Percentiles rank a stretch among this genome's conserved stretches.
Evolutionary conservation across 2,329 filamentous ascomycete species (phyloP).

Genomic region (Diaporthe citri): DNA sequence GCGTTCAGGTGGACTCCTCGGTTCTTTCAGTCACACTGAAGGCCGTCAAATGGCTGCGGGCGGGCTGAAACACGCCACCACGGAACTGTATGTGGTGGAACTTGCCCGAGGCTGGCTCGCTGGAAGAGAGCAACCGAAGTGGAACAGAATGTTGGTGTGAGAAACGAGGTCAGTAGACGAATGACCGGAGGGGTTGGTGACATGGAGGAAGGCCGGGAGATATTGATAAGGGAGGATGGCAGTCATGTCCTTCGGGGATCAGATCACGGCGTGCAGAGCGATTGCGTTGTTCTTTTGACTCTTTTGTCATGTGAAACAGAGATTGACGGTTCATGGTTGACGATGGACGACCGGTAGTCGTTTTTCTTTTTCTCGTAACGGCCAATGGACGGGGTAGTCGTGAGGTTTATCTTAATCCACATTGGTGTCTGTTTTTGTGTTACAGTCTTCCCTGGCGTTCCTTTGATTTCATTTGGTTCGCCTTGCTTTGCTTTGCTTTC

Average conservation of each 20-base stretch:
- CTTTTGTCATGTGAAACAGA: conserved; percentile 25
- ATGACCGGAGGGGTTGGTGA: neutral
- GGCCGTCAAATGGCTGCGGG: neutral
- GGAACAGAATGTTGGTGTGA: neutral
- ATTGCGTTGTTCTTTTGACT: conserved; percentile 33
- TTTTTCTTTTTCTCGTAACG: conserved; percentile 32
- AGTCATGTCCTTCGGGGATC: conserved; percentile 25
- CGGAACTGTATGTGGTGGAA: neutral
- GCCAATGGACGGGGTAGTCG: conserved; percentile 26
- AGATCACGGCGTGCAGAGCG: conserved; percentile 38
- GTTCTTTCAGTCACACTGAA: conserved; percentile 6
- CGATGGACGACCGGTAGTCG: conserved; percentile 36
- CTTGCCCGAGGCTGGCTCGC: neutral
- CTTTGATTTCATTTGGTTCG: neutral
- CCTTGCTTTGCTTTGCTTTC: neutral
- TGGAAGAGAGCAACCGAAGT: neutral
- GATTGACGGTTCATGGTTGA: conserved; percentile 39
- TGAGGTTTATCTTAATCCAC: conserved; percentile 34
- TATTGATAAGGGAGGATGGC: conserved; percentile 17
- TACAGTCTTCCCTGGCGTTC: neutral
- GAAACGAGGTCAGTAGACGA: conserved; percentile 4
- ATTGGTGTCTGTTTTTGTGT: conserved; percentile 44
- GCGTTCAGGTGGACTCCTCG: neutral
- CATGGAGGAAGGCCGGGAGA: neutral
- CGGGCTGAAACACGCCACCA: neutral